Conservation (phyloP, 495 filamentous ascomycete species). For the Penicillium lividum region DNA sequence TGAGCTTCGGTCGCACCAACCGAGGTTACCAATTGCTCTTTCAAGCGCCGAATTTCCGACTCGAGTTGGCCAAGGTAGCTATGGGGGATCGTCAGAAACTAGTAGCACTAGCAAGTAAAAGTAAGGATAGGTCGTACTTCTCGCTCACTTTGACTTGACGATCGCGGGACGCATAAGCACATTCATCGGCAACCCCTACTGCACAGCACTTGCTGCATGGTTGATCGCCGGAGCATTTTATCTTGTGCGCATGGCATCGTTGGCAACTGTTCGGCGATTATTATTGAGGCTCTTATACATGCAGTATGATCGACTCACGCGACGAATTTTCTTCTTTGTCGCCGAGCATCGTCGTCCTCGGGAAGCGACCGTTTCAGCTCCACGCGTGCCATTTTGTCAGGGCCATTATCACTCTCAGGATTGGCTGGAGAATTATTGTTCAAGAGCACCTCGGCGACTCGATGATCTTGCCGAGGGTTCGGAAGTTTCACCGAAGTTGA, state of each 20-base stretch:
- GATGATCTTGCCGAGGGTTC: constrained; percentile 3
- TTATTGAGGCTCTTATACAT: constrained; percentile 3
- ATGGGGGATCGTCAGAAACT: background rate
- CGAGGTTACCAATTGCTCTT: constrained; percentile 38
- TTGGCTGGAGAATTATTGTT: constrained; percentile 8
- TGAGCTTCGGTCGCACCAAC: constrained; percentile 30
- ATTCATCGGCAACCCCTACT: constrained; percentile 42
- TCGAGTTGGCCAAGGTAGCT: constrained; percentile 42
- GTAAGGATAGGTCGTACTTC: constrained; percentile 27
- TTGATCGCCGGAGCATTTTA: constrained; percentile 47
- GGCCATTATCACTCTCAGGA: constrained; percentile 7
- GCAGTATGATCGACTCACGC: constrained; percentile 27
- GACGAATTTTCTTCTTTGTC: constrained; percentile 40
- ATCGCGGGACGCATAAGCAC: constrained; percentile 40
- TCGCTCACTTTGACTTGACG: constrained; percentile 48
- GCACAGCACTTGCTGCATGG: constrained; percentile 42
- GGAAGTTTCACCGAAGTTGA: background rate
- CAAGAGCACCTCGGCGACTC: constrained; percentile 5
- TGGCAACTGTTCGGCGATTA: constrained; percentile 33
- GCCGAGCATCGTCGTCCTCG: constrained; percentile 14
- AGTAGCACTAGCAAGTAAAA: too few relatives aligned
- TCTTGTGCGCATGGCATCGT: constrained; percentile 48
- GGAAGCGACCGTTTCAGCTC: constrained; percentile 18
- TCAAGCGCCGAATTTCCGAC: constrained; percentile 42
- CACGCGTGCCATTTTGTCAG: constrained; percentile 21